Percentiles rank a stretch among this genome's conserved stretches.
Evolutionary conservation across 345 rosid genomes (phyloP).

Genomic region (Eucalyptus tenuipes): DNA sequence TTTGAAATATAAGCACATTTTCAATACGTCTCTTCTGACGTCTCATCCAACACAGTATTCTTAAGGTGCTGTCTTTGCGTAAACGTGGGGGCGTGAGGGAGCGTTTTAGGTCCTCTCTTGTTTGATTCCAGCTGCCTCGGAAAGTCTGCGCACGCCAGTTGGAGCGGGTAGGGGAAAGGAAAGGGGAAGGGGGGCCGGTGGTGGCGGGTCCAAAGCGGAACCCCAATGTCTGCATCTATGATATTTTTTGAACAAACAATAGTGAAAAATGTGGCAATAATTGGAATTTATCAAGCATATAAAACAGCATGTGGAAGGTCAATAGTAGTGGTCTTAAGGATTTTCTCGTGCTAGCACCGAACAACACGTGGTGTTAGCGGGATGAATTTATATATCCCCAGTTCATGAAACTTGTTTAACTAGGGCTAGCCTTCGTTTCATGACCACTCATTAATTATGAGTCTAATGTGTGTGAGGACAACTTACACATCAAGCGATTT

Average conservation of each 20-base stretch:
- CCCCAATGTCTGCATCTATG: neutral
- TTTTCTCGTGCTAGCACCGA: neutral
- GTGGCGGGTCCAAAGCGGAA: too few relatives aligned
- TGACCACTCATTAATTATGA: neutral
- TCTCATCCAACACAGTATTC: neutral
- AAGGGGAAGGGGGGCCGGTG: too few relatives aligned
- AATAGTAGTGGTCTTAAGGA: neutral
- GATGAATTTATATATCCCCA: neutral
- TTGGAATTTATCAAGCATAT: neutral
- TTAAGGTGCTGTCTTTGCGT: neutral
- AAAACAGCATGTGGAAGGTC: neutral
- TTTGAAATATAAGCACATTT: neutral
- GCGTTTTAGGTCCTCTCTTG: neutral
- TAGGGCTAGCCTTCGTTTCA: neutral
- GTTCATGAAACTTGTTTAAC: neutral
- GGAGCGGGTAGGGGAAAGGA: neutral
- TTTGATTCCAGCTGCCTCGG: neutral
- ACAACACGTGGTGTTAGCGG: neutral
- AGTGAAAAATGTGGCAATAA: neutral
- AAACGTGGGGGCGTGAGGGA: neutral
- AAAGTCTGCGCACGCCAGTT: neutral
- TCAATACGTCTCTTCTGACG: neutral
- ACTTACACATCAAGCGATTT: neutral
- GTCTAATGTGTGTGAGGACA: neutral
- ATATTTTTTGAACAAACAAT: neutral